Evolutionary conservation across 2,329 filamentous ascomycete genomes (phyloP), one percentile per base, ranked within the genome.

Genomic region (Salinomyces thailandicus): DNA sequence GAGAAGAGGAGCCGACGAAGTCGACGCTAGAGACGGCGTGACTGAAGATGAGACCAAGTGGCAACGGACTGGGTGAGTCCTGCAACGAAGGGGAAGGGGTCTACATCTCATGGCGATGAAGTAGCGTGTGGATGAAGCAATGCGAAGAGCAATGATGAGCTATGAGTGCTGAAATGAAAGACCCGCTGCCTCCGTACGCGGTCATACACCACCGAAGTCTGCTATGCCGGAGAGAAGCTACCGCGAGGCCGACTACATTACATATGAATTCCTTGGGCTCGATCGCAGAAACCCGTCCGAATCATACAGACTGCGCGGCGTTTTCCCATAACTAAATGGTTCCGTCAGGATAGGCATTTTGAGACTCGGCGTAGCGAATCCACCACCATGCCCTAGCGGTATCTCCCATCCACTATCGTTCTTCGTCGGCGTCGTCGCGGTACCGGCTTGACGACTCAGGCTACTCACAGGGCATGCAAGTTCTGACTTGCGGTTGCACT

Each of bases 1-100:
- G 38, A 49, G 52, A 28, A 43, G 60, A 35, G 45, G 58, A 42
- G 43, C 65, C 61, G 56, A 63, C 57, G 36, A 73, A 65, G 52
- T 70, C 59, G 57, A 60, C 33, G 62, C 60, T 2, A 47, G 46
- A 18, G 50, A 42, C 16, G 53, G 46, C 8, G 51, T 46, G 9
- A n/a, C 22, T 8, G 51, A 45, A 8, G 59, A 60, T 13, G 67
- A 71, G 48, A 62, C 62, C 8, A 73, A 73, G 51, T 73, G 71
- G 71, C 61, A 66, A 47, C 61, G 68, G 45, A 73, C 68, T 18
- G 66, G 61, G 22, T 69, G 51, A 61, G 15, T n/a, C n/a, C n/a
- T n/a, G n/a, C n/a, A n/a, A n/a, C n/a, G n/a, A n/a, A n/a, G n/a
- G n/a, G n/a, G n/a, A n/a, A n/a, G n/a, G n/a, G n/a, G n/a, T n/a